Base-by-base conservation (phyloP, 768 basidiomycete species). In the Hypholoma sublateritium region DNA sequence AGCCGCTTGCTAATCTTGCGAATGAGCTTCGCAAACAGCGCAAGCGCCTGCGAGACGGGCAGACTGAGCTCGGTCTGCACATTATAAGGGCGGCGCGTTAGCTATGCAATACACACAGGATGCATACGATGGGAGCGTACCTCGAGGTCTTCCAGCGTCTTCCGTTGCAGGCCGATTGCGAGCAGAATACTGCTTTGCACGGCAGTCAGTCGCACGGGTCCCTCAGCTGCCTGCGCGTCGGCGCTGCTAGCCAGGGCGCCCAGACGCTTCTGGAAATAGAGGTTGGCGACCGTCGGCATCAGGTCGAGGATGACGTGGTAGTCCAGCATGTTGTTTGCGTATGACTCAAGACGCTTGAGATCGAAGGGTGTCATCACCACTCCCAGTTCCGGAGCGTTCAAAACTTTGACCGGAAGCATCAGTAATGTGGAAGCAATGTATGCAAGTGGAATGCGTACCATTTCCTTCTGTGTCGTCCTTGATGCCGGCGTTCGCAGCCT, bases 231-330 rank as follows among this genome's bases (percentile, higher is more conserved):
- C 34, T 59, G 56, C 6, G 34, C 56, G 14, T 62, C 61, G 6
- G 36, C 59, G 17, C 50, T 47, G 47, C 41, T 25, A 21, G 24
- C 45, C 22, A 57, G 44, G 24, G 53, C 32, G 2, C 85, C 86
- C 6, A 90, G 70, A 32, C 86, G 81, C 62, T 78, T 81, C 64
- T 93, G 85, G 70, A 98, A 99, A 74, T 89, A 96, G 13, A 98
- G 77, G n/a, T 80, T 74, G 2, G 93, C 86, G 36, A 94, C 74
- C 0, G 77, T 81, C 0, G 97, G 96, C 14, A 99, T 79, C 22
- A 98, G 79, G 70, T 99, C 97, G 39, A 98, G 80, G 55, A 98
- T 84, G 63, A 96, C 93, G 68, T 98, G 97, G 65, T 96, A 98
- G 71, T 98, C 97, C 41, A 98, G 80, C 85, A 90, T 88, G 68